A percentile compares a stretch with the other conserved stretches of the same genome.
Conservation (phyloP, 495 filamentous ascomycete species). For the Lasiosphaeria miniovina region DNA sequence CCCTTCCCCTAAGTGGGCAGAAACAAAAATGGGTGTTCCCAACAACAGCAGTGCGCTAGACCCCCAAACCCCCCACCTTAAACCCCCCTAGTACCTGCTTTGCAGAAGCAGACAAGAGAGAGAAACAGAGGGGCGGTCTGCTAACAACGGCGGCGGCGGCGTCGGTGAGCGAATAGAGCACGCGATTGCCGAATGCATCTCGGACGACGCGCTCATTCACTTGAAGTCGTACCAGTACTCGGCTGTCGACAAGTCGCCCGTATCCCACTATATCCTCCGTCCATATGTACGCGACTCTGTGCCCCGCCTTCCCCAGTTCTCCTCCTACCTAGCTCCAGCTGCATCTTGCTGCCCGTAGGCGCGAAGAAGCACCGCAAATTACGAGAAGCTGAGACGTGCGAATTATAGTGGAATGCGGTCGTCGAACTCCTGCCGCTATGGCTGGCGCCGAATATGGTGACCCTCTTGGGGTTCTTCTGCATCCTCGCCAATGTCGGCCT, state of each 20-base stretch:
- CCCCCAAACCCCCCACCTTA: conserved; percentile 2
- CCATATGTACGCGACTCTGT: conserved; percentile 73
- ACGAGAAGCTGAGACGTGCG: conserved; percentile 9
- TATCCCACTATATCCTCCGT: conserved; percentile 87
- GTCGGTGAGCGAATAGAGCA: conserved; percentile 32
- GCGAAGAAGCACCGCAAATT: neutral
- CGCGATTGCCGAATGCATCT: conserved; percentile 55
- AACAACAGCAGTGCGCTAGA: conserved; percentile 41
- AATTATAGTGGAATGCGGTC: conserved; percentile 86
- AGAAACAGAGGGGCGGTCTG: neutral
- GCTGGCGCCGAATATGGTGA: conserved; percentile 97
- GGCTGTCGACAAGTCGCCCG: conserved; percentile 91
- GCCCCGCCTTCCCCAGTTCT: conserved; percentile 10
- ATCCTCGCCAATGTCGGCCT: conserved; percentile 83
- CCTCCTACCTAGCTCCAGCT: neutral
- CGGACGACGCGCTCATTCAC: conserved; percentile 64
- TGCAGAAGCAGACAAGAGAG: neutral
- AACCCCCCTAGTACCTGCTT: neutral
- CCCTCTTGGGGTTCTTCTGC: conserved; percentile 90
- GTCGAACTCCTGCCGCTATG: conserved; percentile 90
- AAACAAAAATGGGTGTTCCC: conserved; percentile 38
- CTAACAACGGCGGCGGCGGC: conserved; percentile 23
- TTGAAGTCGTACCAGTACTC: conserved; percentile 96
- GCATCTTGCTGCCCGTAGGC: too few species aligned
- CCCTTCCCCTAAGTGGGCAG: neutral